Conservation (phyloP, 495 filamentous ascomycete species). For the Neurospora terricola region DNA sequence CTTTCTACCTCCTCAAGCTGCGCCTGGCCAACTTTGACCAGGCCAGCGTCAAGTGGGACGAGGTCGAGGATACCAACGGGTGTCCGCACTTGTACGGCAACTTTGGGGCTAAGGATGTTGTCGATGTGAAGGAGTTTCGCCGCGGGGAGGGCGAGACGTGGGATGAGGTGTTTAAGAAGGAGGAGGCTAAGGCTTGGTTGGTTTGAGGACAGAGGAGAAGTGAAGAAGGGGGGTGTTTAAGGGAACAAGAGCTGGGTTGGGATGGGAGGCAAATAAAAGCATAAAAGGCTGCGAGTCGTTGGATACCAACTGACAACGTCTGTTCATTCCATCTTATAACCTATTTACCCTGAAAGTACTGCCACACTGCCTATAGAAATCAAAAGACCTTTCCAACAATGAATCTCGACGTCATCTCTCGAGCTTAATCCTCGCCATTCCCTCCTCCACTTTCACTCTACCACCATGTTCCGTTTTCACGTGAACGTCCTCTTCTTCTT, state of each 20-base stretch:
- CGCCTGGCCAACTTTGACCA: conserved; percentile 15
- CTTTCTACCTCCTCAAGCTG: conserved; percentile 36
- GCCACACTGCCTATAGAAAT: neutral
- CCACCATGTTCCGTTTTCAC: neutral
- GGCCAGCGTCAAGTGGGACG: conserved; percentile 33
- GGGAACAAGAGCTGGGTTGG: neutral
- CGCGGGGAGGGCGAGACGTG: conserved; percentile 26
- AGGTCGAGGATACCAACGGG: conserved; percentile 20
- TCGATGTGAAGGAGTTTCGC: conserved; percentile 18
- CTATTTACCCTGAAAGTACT: neutral
- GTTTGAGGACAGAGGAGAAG: neutral
- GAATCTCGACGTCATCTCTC: neutral
- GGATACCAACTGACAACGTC: neutral
- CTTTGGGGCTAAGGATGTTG: conserved; percentile 34
- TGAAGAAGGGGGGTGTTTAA: neutral
- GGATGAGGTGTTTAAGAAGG: conserved; percentile 21
- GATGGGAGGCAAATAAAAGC: neutral
- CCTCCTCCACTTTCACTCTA: neutral
- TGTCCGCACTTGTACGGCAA: conserved; percentile 40
- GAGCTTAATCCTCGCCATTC: neutral
- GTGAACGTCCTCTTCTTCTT: neutral
- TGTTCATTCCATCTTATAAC: neutral
- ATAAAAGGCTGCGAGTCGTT: neutral
- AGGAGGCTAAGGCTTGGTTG: conserved; percentile 14
- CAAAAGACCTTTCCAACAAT: neutral